These are phyloP conservation scores for Selaginella moellendorffii DNA, from an alignment of 75 land plant genomes.

Conservation along the genomic window DNA sequence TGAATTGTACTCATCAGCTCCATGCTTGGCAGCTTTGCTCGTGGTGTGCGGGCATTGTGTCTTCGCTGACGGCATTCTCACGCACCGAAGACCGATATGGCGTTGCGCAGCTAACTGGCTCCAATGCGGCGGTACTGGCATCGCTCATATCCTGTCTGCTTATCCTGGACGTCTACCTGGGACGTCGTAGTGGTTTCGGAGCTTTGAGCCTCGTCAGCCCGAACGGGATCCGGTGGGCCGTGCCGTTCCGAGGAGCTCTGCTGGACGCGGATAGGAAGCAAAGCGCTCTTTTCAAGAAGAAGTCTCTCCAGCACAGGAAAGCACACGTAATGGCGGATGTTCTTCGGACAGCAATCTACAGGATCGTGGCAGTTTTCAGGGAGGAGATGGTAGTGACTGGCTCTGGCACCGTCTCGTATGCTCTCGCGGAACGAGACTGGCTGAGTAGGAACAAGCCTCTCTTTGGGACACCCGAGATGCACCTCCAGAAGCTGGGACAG, in stretches of 20 bases:
- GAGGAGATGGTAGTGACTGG: slow-evolving; percentile 45
- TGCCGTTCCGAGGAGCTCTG: slow-evolving; percentile 30
- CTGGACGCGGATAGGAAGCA: slow-evolving; percentile 27
- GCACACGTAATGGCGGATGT: slow-evolving; percentile 80
- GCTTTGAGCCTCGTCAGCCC: slow-evolving; percentile 37
- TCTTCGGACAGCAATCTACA: slow-evolving; percentile 61
- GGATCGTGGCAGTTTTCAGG: slow-evolving; percentile 52
- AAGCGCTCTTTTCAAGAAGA: slow-evolving; percentile 28
- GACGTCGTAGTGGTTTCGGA: slow-evolving; percentile 54
- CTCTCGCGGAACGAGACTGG: slow-evolving; percentile 81
- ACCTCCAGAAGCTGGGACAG: slow-evolving; percentile 48
- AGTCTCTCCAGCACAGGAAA: slow-evolving; percentile 32
- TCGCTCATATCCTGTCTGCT: slow-evolving; percentile 63
- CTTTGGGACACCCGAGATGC: slow-evolving; percentile 64
- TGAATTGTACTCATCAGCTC: background rate
- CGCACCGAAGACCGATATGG: slow-evolving; percentile 70
- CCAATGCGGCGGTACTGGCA: slow-evolving; percentile 56
- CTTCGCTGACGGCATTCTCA: slow-evolving; percentile 66
- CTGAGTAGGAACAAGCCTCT: slow-evolving; percentile 38
- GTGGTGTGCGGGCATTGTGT: slow-evolving; percentile 59
- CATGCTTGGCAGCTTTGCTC: slow-evolving; percentile 45
- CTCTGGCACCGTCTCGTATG: slow-evolving; percentile 20
- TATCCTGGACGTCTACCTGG: slow-evolving; percentile 74
- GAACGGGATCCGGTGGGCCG: slow-evolving; percentile 70
- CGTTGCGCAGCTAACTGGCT: slow-evolving; percentile 84